Conservation (phyloP, 495 filamentous ascomycete genomes). For the Barbatosphaeria neglecta region DNA sequence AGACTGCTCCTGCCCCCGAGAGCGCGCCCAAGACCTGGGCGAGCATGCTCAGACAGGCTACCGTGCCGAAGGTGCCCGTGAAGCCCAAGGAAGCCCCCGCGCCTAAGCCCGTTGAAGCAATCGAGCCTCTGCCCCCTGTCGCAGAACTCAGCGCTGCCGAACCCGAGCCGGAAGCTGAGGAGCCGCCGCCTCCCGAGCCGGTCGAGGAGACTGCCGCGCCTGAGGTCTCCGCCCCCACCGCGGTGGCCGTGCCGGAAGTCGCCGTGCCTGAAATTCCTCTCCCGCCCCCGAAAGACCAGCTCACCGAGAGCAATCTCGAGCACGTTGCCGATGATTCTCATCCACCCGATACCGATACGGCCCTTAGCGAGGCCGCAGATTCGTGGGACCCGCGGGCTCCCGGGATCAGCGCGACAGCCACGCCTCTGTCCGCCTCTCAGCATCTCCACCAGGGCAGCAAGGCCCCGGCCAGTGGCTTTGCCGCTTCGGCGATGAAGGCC, state of each 20-base stretch:
- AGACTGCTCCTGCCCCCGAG: conserved; percentile 20
- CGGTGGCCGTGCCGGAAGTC: too few relatives aligned
- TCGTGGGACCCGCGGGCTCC: conserved; percentile 58
- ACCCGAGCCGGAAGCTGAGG: conserved; percentile 24
- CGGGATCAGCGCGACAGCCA: conserved; percentile 32
- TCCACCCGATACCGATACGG: conserved; percentile 65
- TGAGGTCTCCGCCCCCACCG: conserved; percentile 18
- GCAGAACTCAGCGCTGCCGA: conserved; percentile 18
- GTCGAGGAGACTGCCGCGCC: conserved; percentile 15
- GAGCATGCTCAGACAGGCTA: conserved; percentile 40
- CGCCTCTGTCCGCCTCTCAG: conserved; percentile 43
- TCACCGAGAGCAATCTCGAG: conserved; percentile 87
- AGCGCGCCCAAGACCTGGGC: conserved; percentile 42
- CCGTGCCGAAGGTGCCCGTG: conserved; percentile 27
- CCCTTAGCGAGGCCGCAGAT: conserved; percentile 82
- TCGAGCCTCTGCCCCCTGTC: conserved; percentile 25
- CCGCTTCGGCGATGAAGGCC: conserved; percentile 65
- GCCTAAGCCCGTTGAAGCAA: conserved; percentile 26
- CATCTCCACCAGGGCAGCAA: conserved; percentile 46
- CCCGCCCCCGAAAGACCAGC: conserved; percentile 63
- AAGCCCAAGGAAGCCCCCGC: conserved; percentile 33
- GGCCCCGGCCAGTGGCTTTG: conserved; percentile 53
- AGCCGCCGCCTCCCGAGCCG: conserved; percentile 14
- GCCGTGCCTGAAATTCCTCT: conserved; percentile 42
- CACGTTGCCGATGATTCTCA: conserved; percentile 70